Evolutionary conservation across 371 early-diverging fungal genomes (phyloP).

Genomic region (Dichotomocladium elegans): DNA sequence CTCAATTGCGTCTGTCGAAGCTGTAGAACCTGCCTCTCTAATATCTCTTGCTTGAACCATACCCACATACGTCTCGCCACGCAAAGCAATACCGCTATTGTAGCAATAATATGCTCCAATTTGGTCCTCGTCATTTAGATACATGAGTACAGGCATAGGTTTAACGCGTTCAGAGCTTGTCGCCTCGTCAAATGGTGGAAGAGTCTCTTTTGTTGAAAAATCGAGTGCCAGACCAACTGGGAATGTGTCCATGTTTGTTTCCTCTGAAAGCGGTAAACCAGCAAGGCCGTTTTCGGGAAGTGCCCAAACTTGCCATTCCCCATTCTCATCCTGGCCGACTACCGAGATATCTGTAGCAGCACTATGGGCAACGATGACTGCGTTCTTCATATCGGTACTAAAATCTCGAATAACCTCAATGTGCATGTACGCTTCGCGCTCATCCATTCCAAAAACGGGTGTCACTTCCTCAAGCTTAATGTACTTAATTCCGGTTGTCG

Average conservation of each 20-base stretch:
- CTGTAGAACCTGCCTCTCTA: not conserved
- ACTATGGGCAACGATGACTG: conserved; percentile 33
- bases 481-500: conserved; percentile 12
- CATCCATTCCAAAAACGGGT: conserved; percentile 30
- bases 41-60: conserved; percentile 14
- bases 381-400: conserved; percentile 27
- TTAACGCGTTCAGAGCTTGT: conserved; percentile 22
- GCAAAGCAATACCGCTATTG: conserved; percentile 26
- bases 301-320: conserved; percentile 40
- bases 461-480: conserved; percentile 34
- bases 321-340: conserved; percentile 31
- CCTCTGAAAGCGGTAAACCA: conserved; percentile 33
- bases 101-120: conserved; percentile 41
- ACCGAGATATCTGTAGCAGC: conserved; percentile 37
- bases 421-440: conserved; percentile 31
- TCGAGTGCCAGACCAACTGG: conserved; percentile 45
- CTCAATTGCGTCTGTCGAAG: not conserved
- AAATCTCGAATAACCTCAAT: conserved; percentile 37
- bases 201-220: conserved; percentile 26
- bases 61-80: conserved; percentile 23
- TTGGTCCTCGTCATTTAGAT: conserved; percentile 40
- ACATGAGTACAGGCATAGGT: conserved; percentile 38
- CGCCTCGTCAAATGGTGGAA: conserved; percentile 37
- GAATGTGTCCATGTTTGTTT: conserved; percentile 30
- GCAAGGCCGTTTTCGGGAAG: conserved; percentile 27